Evolutionary conservation across 2,329 filamentous ascomycete genomes (phyloP).

Genomic region (Cadophora sp.): DNA sequence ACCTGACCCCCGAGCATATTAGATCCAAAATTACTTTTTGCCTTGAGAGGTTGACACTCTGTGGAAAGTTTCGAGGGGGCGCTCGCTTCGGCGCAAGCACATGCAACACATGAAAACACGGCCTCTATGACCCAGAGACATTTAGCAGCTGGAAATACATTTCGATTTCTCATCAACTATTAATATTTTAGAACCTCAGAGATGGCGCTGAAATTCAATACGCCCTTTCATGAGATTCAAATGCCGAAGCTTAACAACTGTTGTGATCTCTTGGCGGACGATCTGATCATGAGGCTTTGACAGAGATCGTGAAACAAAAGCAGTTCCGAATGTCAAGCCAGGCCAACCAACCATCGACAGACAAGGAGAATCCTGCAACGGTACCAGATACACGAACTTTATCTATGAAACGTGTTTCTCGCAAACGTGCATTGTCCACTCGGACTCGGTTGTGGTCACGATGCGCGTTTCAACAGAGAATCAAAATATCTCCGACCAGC

Average conservation of each 20-base stretch:
- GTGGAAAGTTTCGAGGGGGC: too few species aligned
- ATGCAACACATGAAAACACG: too few species aligned
- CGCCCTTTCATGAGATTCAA: background rate
- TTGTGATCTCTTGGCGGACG: conserved; percentile 3
- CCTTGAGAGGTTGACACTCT: too few species aligned
- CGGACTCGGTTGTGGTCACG: conserved; percentile 3
- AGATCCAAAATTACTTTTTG: too few species aligned
- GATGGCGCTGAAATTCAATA: background rate
- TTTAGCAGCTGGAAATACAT: background rate
- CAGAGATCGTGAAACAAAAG: conserved; percentile 10
- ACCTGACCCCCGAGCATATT: too few species aligned
- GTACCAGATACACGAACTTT: conserved; percentile 10
- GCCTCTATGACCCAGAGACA: too few species aligned
- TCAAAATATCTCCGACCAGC: background rate
- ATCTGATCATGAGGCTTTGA: background rate
- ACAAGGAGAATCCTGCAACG: background rate
- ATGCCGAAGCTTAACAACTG: background rate
- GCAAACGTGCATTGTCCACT: background rate
- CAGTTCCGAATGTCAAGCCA: background rate
- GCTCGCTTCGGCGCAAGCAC: too few species aligned
- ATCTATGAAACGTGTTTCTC: conserved; percentile 14
- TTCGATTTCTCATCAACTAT: background rate
- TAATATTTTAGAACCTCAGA: background rate
- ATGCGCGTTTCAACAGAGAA: background rate
- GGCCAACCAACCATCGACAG: background rate